These are phyloP conservation scores for Pseudocercospora musae DNA, from an alignment of 2,329 filamentous ascomycete genomes.

Conservation along the genomic window DNA sequence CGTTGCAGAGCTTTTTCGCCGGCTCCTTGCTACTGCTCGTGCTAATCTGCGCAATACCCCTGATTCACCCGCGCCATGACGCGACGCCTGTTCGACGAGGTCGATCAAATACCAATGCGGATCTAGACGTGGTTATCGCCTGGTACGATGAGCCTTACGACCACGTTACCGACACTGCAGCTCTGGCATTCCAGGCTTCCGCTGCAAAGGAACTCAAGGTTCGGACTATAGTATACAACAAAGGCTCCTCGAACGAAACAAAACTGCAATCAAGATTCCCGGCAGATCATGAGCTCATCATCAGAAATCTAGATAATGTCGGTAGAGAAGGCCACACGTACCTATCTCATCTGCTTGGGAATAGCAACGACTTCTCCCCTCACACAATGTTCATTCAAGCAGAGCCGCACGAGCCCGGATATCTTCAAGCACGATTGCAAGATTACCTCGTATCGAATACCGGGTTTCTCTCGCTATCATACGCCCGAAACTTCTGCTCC, in stretches of 20 bases:
- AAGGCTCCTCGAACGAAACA: conserved; percentile 6
- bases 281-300: conserved; percentile 14
- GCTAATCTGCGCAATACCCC: background rate
- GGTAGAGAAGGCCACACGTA: conserved; percentile 48
- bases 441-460: conserved; percentile 19
- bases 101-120: background rate
- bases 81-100: background rate
- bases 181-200: conserved; percentile 5
- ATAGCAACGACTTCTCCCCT: conserved; percentile 43
- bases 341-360: conserved; percentile 44
- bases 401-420: conserved; percentile 40
- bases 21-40: background rate
- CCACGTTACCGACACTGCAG: conserved; percentile 6
- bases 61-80: background rate
- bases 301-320: conserved; percentile 37
- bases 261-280: background rate
- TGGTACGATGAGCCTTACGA: conserved; percentile 16
- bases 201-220: conserved; percentile 1
- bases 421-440: conserved; percentile 36
- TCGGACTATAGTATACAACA: conserved; percentile 18
- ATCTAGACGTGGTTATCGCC: conserved; percentile 19
- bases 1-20: background rate
- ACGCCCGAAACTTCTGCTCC: conserved; percentile 7
- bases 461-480: conserved; percentile 22
- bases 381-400: conserved; percentile 52